A percentile compares a stretch with the other conserved stretches of the same genome.
These are phyloP conservation scores for Suhomyces panamericanus DNA, from an alignment of 1,139 yeast genomes.

Conservation along the genomic window DNA sequence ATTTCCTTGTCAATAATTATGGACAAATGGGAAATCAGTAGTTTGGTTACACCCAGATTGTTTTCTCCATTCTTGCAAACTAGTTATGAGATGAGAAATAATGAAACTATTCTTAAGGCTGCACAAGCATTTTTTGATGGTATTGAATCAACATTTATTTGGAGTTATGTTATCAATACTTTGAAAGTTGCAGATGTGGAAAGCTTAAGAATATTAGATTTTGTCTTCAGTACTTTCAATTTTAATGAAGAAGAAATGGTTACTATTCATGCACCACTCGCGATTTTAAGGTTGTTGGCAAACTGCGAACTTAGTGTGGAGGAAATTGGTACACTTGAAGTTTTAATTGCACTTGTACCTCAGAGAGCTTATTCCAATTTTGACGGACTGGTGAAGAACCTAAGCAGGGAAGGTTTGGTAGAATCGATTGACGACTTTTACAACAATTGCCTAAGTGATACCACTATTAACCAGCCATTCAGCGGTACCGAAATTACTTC, in stretches of 20 bases:
- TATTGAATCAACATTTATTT: constrained; percentile 75
- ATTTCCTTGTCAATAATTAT: constrained; percentile 66
- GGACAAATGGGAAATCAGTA: constrained; percentile 95
- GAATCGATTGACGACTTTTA: constrained; percentile 12
- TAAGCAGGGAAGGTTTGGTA: not conserved
- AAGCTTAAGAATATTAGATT: constrained; percentile 50
- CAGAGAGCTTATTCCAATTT: constrained; percentile 48
- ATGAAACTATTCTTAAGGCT: constrained; percentile 50
- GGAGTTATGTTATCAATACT: constrained; percentile 57
- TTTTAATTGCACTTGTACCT: constrained; percentile 52
- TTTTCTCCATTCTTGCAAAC: constrained; percentile 60
- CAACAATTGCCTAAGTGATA: constrained; percentile 4
- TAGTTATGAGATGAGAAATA: constrained; percentile 26
- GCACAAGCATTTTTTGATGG: constrained; percentile 79
- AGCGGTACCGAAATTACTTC: constrained; percentile 5
- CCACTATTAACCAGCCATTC: constrained; percentile 7
- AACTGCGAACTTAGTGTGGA: constrained; percentile 16
- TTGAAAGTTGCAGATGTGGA: constrained; percentile 20
- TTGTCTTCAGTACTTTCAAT: constrained; percentile 64
- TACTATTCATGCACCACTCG: constrained; percentile 71
- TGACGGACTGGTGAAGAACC: constrained; percentile 33
- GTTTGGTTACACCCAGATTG: constrained; percentile 65
- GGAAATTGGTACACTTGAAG: constrained; percentile 39
- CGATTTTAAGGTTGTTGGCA: constrained; percentile 48
- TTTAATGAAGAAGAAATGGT: constrained; percentile 85